Evolutionary conservation across 2,329 filamentous ascomycete species (phyloP).

Genomic region (Arthrobotrys megalospora): DNA sequence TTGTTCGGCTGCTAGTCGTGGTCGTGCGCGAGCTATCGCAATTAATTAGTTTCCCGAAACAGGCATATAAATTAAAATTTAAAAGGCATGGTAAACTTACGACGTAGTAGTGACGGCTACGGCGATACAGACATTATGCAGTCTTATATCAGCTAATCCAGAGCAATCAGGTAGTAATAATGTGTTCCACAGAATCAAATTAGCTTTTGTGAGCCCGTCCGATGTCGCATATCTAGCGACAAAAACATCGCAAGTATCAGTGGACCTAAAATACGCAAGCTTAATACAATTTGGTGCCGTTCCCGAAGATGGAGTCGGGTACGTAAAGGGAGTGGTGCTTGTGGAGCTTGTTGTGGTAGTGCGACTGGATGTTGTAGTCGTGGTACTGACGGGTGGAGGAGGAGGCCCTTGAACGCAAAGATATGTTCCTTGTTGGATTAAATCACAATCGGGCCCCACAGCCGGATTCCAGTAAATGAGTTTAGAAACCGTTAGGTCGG

Average conservation of each 20-base stretch:
- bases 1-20: not conserved
- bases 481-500: not conserved
- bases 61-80: too few species aligned
- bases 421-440: slow-evolving; percentile 12
- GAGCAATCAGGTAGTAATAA: slow-evolving; percentile 25
- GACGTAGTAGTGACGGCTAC: not conserved
- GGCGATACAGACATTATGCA: slow-evolving; percentile 10
- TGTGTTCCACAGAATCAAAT: slow-evolving; percentile 37
- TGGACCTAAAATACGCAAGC: not conserved
- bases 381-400: not conserved
- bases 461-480: slow-evolving; percentile 23
- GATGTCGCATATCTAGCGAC: slow-evolving; percentile 18
- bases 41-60: too few species aligned
- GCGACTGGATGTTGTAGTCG: not conserved
- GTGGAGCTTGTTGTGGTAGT: not conserved
- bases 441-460: slow-evolving; percentile 2
- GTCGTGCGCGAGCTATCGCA: too few species aligned
- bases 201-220: not conserved
- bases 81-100: too few species aligned
- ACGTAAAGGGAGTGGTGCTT: not conserved
- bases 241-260: slow-evolving; percentile 26
- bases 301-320: slow-evolving; percentile 12
- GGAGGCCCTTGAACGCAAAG: slow-evolving; percentile 16
- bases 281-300: slow-evolving; percentile 23
- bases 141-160: slow-evolving; percentile 2